Conservation (phyloP, 257 asterid species). For the Lycium ferocissimum region DNA sequence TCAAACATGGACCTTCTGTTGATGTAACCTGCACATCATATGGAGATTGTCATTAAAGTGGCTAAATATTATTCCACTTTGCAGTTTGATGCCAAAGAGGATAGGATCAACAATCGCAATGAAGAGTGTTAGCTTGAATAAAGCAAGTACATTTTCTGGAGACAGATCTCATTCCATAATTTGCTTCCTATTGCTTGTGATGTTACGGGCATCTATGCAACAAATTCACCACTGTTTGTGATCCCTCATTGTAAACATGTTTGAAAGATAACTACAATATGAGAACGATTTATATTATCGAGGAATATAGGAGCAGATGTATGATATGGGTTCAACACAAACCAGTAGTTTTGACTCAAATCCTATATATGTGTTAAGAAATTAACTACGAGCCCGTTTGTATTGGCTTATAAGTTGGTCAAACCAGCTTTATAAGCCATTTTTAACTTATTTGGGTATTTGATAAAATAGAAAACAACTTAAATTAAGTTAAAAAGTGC, state of each 20-base stretch:
- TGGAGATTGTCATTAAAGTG: conserved; percentile 30
- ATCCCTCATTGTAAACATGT: not conserved
- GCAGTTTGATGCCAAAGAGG: not conserved
- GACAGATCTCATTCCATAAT: not conserved
- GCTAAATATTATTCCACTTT: not conserved
- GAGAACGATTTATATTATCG: not conserved
- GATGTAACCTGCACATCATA: conserved; percentile 65
- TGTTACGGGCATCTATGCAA: not conserved
- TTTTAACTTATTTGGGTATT: too few species aligned
- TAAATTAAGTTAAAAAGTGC: too few species aligned
- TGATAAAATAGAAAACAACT: too few species aligned
- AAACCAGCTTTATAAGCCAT: too few species aligned
- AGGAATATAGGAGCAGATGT: not conserved
- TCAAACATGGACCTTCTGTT: conserved; percentile 54
- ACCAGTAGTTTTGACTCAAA: not conserved
- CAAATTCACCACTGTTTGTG: conserved; percentile 17
- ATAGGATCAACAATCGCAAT: not conserved
- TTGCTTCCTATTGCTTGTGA: not conserved
- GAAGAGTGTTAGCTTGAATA: not conserved
- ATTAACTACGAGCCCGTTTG: not conserved
- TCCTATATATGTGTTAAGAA: not conserved
- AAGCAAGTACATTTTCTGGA: not conserved
- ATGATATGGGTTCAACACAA: not conserved
- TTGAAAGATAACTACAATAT: not conserved
- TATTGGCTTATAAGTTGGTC: too few species aligned